Base-by-base conservation (phyloP, 2,329 filamentous ascomycete species). In the Aaosphaeria arxii region DNA sequence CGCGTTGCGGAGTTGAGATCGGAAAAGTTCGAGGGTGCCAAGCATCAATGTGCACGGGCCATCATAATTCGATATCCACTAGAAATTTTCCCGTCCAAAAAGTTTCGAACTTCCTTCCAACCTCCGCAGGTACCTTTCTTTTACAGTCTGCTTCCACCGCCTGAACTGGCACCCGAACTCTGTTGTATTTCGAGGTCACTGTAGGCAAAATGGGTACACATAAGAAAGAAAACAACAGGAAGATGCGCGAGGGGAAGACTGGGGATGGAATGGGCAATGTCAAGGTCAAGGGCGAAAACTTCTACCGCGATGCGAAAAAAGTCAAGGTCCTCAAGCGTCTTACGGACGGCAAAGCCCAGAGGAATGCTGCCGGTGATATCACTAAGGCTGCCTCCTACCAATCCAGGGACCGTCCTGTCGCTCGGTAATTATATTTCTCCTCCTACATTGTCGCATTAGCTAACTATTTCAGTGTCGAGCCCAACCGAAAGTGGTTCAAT, bases 401-500 rank as follows among this genome's bases (percentile, higher is more conserved):
- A 75, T 91, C 87, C 51, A 80, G 84, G 64, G 91, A 96, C 33
- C 74, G 86, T 24, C 91, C 92, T 42, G 83, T 81, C 50, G 94
- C 92, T 58, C 83, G 91, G 17, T 24, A 24, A 24, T 24, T 24
- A 24, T 24, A 24, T 24, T 24, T 3, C 17, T 24, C 17, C 3
- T 24, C 17, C 17, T 24, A 24, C 17, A 24, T 24, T 24, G 17
- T 24, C 17, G 17, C 17, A 24, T 24, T 24, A 24, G 17, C 17
- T 24, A 24, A 24, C 17, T 24, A 24, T 24, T 24, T 24, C 17
- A 24, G 17, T 57, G 88, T 97, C 65, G 92, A 97, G 77, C 94
- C 94, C 43, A 95, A 97, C 74, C 82, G 94, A 64, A 95, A 95
- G 75, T 99, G 94, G 94, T 99, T 99, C 75, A 89, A 87, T 63